Conservation (phyloP, 148 eudicot species). For the Camellia lanceoleosa region DNA sequence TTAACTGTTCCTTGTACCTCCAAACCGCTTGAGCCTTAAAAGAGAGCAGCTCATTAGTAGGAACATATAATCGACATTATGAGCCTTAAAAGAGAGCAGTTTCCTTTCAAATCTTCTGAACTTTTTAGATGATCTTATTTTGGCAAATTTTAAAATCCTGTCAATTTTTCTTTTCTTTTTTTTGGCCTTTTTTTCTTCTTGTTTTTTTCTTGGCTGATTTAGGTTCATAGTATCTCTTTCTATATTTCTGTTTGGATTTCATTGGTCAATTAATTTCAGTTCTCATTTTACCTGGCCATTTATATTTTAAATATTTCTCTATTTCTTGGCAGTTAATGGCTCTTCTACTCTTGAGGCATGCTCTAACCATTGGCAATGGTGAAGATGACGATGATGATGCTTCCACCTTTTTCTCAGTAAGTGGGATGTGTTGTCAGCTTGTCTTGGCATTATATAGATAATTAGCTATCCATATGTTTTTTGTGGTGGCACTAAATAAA, state of each 20-base stretch:
- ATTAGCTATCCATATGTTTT: not conserved
- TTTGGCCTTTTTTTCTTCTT: too few relatives aligned
- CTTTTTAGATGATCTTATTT: not conserved
- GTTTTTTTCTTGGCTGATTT: not conserved
- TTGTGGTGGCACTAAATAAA: slow-evolving; percentile 9
- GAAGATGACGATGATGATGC: slow-evolving; percentile 75
- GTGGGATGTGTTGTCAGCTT: slow-evolving; percentile 21
- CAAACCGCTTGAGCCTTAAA: too few relatives aligned
- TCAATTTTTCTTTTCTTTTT: too few relatives aligned
- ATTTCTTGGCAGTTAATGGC: slow-evolving; percentile 63
- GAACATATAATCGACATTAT: too few relatives aligned
- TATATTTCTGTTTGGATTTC: not conserved
- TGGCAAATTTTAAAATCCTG: not conserved
- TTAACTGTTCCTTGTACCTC: too few relatives aligned
- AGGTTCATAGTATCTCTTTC: not conserved
- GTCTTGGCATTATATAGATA: not conserved
- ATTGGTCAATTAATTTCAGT: not conserved
- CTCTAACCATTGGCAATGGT: slow-evolving; percentile 52
- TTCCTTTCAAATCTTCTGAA: not conserved
- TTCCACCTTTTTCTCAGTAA: slow-evolving; percentile 72
- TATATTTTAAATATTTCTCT: not conserved
- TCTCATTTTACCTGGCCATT: not conserved
- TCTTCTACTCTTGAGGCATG: slow-evolving; percentile 79
- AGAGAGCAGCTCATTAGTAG: too few relatives aligned
- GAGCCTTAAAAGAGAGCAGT: not conserved